Conservation (phyloP, 192 early-diverging fungal species). For the Gryganskiella cystojenkinii region DNA sequence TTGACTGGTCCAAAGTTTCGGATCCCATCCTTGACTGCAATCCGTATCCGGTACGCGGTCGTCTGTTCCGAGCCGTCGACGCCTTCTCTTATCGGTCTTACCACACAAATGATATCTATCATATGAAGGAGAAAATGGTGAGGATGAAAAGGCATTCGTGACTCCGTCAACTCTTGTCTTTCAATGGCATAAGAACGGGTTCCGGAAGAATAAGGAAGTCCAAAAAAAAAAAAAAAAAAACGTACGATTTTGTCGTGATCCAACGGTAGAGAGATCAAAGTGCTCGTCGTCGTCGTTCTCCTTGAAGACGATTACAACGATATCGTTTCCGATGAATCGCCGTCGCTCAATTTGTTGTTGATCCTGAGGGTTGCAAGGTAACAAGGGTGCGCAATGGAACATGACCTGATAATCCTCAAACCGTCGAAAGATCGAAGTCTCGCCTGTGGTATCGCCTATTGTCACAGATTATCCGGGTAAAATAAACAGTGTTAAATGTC, state of each 20-base stretch:
- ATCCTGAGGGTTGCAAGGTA: slow-evolving; percentile 70
- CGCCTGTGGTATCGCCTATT: slow-evolving; percentile 74
- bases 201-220: no score
- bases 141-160: background rate
- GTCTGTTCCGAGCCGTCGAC: background rate
- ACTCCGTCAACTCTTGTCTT: no score
- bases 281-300: slow-evolving; percentile 42
- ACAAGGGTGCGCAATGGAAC: slow-evolving; percentile 77
- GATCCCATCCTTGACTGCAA: slow-evolving; percentile 67
- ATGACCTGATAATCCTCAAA: slow-evolving; percentile 82
- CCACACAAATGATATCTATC: slow-evolving; percentile 43
- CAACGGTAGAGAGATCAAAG: slow-evolving; percentile 35
- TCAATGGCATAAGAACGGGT: no score
- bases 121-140: background rate
- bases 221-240: background rate
- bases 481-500: no score
- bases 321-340: slow-evolving; percentile 80
- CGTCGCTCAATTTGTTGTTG: slow-evolving; percentile 75
- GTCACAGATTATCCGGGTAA: background rate
- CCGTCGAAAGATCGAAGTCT: slow-evolving; percentile 72
- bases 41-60: slow-evolving; percentile 45
- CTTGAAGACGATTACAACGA: slow-evolving; percentile 59
- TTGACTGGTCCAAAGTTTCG: slow-evolving; percentile 70
- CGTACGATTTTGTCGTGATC: slow-evolving; percentile 52
- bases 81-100: slow-evolving; percentile 28